Conservation (phyloP, 2,329 filamentous ascomycete genomes). For the Sarocladiaceae sp. region DNA sequence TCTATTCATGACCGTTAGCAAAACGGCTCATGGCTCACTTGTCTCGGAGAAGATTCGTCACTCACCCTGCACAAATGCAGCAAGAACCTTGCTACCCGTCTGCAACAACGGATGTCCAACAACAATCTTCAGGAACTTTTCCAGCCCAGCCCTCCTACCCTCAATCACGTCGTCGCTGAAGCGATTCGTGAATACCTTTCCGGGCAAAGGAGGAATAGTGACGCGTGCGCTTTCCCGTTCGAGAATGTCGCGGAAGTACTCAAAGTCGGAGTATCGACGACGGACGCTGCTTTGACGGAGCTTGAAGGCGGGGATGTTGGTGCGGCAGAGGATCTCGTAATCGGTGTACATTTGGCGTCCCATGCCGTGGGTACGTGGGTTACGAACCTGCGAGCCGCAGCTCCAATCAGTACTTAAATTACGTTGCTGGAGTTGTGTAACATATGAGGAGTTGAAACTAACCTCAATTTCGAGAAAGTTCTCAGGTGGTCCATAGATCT, state of each 20-base stretch:
- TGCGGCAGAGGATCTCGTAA: constrained; percentile 96
- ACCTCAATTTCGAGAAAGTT: constrained; percentile 99
- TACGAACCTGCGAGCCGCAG: constrained; percentile 66
- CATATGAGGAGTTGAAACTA: constrained; percentile 11
- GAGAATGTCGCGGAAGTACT: constrained; percentile 97
- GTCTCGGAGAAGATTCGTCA: too few relatives aligned
- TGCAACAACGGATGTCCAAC: constrained; percentile 94
- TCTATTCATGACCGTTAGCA: constrained; percentile 39
- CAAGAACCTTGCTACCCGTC: constrained; percentile 95
- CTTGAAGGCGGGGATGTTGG: constrained; percentile 99
- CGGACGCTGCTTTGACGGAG: constrained; percentile 83
- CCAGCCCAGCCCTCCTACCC: constrained; percentile 82
- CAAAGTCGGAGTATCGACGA: constrained; percentile 94
- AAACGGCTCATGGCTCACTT: too few relatives aligned
- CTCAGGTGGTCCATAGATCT: constrained; percentile 97
- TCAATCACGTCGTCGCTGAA: constrained; percentile 99
- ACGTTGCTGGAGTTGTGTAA: neutral
- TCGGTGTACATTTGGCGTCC: constrained; percentile 97
- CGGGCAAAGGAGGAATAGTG: constrained; percentile 90
- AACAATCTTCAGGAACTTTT: constrained; percentile 96
- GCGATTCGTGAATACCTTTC: constrained; percentile 96
- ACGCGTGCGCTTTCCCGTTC: constrained; percentile 93
- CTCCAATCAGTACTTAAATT: constrained; percentile 3
- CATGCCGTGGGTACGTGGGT: constrained; percentile 90
- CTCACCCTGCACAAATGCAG: constrained; percentile 91